These are phyloP conservation scores for Corrigiola litoralis DNA, from an alignment of 179 eudicot species.

Conservation along the genomic window DNA sequence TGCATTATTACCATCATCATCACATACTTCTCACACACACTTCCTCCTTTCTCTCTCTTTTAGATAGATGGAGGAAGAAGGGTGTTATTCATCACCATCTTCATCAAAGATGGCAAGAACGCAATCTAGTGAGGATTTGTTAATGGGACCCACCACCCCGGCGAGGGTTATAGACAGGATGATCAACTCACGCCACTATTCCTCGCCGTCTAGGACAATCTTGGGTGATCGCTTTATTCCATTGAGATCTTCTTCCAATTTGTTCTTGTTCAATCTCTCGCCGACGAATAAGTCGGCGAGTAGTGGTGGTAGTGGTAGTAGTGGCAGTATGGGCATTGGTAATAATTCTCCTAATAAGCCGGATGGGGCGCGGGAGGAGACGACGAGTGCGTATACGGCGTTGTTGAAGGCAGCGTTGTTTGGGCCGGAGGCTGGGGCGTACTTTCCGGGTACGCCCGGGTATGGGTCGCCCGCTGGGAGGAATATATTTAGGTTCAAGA, in stretches of 20 bases:
- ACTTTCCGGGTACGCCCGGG: slow-evolving; percentile 52
- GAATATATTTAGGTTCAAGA: slow-evolving; percentile 68
- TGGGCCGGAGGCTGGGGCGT: slow-evolving; percentile 52
- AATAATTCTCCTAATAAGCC: too few species aligned
- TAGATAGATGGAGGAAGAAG: too few species aligned
- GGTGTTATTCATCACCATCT: too few species aligned
- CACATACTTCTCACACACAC: neutral
- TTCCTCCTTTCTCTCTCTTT: slow-evolving; percentile 1
- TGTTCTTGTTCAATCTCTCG: slow-evolving; percentile 50
- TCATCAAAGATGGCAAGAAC: slow-evolving; percentile 21
- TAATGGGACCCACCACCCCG: slow-evolving; percentile 29
- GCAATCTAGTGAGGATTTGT: too few species aligned
- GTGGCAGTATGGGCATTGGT: too few species aligned
- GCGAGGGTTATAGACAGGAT: slow-evolving; percentile 31
- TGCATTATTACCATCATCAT: slow-evolving; percentile 9
- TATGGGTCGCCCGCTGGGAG: slow-evolving; percentile 34
- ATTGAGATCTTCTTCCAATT: slow-evolving; percentile 67
- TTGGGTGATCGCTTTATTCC: slow-evolving; percentile 81
- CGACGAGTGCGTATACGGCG: slow-evolving; percentile 40
- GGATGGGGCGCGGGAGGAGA: slow-evolving; percentile 35
- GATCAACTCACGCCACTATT: slow-evolving; percentile 25
- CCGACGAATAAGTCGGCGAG: neutral
- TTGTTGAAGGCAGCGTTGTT: slow-evolving; percentile 61
- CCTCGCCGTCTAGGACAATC: slow-evolving; percentile 54
- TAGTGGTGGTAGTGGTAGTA: neutral